Conservation (phyloP, 2,329 filamentous ascomycete species). For the Bipolaris victoriae region DNA sequence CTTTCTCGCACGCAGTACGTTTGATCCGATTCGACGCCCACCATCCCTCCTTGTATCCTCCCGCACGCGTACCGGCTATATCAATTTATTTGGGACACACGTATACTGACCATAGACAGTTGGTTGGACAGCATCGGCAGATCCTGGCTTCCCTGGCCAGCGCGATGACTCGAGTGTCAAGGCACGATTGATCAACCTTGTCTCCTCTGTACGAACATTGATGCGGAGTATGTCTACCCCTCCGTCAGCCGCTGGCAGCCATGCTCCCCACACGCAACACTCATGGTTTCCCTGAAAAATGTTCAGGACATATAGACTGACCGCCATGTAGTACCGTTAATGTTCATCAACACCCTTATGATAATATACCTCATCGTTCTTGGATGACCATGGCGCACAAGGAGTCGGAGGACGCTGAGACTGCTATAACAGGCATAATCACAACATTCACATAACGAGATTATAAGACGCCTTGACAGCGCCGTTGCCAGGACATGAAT, state of each 20-base stretch:
- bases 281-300: neutral
- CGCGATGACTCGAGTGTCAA: conserved; percentile 79
- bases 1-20: conserved; percentile 80
- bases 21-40: neutral
- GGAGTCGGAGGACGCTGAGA: conserved; percentile 5
- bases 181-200: conserved; percentile 85
- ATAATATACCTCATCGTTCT: conserved; percentile 48
- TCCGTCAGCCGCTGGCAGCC: neutral
- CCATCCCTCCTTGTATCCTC: neutral
- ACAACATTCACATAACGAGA: neutral
- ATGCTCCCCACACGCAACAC: neutral
- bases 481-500: neutral
- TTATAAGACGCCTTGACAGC: neutral
- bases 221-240: conserved; percentile 77
- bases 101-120: conserved; percentile 59
- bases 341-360: conserved; percentile 49
- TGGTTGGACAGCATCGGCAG: conserved; percentile 73
- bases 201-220: conserved; percentile 86
- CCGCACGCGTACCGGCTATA: neutral
- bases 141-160: conserved; percentile 77
- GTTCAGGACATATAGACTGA: conserved; percentile 14
- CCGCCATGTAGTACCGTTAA: conserved; percentile 44
- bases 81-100: neutral
- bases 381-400: conserved; percentile 33
- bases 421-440: conserved; percentile 11